Conservation (phyloP, 768 basidiomycete species). For the Kwoniella sp. region DNA sequence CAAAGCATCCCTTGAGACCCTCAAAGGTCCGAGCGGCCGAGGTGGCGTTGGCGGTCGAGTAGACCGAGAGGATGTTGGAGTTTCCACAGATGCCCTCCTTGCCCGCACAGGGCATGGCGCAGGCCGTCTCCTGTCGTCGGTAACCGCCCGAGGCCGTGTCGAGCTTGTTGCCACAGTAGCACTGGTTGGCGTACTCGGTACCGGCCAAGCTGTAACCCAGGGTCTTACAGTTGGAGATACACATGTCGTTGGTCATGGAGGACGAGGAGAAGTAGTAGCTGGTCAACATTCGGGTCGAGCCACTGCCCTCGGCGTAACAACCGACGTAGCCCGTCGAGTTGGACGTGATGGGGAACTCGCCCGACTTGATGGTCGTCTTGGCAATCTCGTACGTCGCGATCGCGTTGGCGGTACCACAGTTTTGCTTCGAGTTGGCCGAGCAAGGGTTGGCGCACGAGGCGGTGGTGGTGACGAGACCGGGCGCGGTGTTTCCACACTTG, state of each 20-base stretch:
- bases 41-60: constrained; percentile 10
- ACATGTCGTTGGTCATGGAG: constrained; percentile 24
- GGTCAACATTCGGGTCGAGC: constrained; percentile 7
- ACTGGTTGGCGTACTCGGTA: constrained; percentile 20
- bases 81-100: constrained; percentile 21
- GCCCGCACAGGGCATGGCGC: constrained; percentile 11
- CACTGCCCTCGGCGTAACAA: constrained; percentile 21
- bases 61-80: constrained; percentile 13
- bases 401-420: constrained; percentile 24
- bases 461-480: constrained; percentile 15
- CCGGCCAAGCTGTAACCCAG: constrained; percentile 20
- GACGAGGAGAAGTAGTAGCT: constrained; percentile 14
- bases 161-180: constrained; percentile 20
- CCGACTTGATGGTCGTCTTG: constrained; percentile 12
- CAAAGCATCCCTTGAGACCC: constrained; percentile 31
- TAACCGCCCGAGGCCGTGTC: constrained; percentile 18
- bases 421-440: constrained; percentile 13
- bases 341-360: constrained; percentile 5
- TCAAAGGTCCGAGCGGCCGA: constrained; percentile 10
- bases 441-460: constrained; percentile 19
- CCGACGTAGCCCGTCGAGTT: constrained; percentile 20
- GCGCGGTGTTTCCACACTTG: constrained; percentile 18
- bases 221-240: constrained; percentile 18
- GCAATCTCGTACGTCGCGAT: constrained; percentile 18
- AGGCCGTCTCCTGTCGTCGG: constrained; percentile 1